phyloP scores from a whole-genome alignment of 2,329 filamentous ascomycete species.

The Boeremia exigua region DNA sequence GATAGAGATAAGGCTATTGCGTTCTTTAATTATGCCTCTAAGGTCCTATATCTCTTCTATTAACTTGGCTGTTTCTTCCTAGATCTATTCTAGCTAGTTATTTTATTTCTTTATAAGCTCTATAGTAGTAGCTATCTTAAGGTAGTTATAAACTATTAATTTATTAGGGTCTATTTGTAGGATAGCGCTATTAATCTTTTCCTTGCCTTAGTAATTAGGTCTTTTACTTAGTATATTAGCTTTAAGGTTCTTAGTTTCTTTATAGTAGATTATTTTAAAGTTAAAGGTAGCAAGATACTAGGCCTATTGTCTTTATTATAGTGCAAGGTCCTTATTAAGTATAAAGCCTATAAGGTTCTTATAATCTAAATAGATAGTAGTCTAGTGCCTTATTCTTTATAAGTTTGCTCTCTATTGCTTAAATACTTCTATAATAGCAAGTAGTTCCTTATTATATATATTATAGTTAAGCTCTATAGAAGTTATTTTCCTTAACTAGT shows the following conservation, averaged over 20 bases:
- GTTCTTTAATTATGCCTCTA: not conserved
- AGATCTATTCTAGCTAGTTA: not conserved
- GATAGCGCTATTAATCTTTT: not conserved
- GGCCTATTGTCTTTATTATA: not conserved
- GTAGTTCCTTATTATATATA: not conserved
- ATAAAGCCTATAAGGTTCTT: slow-evolving; percentile 14
- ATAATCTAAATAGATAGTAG: slow-evolving; percentile 6
- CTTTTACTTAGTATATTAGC: not conserved
- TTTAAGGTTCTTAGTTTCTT: slow-evolving; percentile 1
- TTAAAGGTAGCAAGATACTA: slow-evolving; percentile 5
- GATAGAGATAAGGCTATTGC: not conserved
- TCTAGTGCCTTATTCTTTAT: slow-evolving; percentile 2
- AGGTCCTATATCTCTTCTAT: not conserved
- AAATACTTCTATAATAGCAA: not conserved
- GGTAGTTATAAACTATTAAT: not conserved
- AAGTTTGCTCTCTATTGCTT: slow-evolving; percentile 9
- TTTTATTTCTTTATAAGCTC: not conserved
- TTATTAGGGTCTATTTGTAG: not conserved
- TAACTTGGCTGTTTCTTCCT: not conserved
- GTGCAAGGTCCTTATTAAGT: not conserved
- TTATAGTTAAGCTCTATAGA: not conserved
- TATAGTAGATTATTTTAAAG: slow-evolving; percentile 12
- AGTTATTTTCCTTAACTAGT: not conserved
- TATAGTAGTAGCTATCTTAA: not conserved
- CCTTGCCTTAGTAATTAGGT: not conserved